Evolutionary conservation across 2,329 filamentous ascomycete species (phyloP), one percentile per base, ranked within the genome.

Genomic region (Colletotrichum tanaceti): DNA sequence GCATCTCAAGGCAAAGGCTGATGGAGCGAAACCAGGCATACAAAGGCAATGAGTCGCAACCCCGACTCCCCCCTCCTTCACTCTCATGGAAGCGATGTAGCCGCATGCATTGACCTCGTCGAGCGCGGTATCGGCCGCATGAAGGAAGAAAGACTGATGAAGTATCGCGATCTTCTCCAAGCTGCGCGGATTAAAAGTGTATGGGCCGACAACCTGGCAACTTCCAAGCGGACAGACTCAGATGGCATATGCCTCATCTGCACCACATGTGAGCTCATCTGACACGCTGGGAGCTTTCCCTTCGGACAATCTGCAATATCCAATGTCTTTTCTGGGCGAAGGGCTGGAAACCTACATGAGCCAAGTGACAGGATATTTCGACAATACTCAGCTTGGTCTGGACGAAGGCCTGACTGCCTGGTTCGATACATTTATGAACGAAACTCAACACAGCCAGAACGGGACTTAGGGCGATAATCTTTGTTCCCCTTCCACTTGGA

Each of bases 391-490:
- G 9, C 9, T 70, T 39, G 63, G 65, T 18, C 38, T 72, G 38
- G 71, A 72, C n/a, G 71, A 72, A 14, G 66, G 63, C 10, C 35
- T 72, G 44, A 62, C 55, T 14, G 70, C 63, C 6, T 72, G 71
- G 71, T 71, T 71, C 35, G 66, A 47, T 20, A 63, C 66, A 9
- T 70, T 72, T 18, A 52, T 72, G 57, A 53, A 71, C 6, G 70
- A 71, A 32, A 32, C 68, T 3, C 70, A 70, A 13, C 49, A 58
- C 3, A 20, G 9, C 32, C 43, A 70, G 14, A 39, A 49, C 13
- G 43, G 22, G n/a, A 13, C 18, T 10, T 46, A 41, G 20, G 28
- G 9, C 58, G 39, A 63, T 6, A 35, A 20, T 28, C 7, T 22
- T 59, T 35, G 32, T 10, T 35, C 7, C 32, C 32, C 32, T 35